Conservation (phyloP, 2,329 filamentous ascomycete genomes). For the Parastagonospora nodorum region DNA sequence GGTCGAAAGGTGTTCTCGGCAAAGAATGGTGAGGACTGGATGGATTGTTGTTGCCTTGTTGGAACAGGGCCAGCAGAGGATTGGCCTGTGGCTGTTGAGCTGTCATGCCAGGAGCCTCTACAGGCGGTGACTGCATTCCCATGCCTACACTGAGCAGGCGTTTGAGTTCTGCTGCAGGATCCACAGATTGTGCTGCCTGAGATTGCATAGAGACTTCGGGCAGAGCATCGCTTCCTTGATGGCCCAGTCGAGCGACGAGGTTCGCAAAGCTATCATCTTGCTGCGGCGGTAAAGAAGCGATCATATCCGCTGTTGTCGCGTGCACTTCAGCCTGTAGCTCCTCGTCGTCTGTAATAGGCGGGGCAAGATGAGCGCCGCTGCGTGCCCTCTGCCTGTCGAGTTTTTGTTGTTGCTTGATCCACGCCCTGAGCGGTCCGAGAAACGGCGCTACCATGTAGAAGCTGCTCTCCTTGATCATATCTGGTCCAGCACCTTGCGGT, state of each 20-base stretch:
- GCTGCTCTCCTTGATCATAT: constrained; percentile 73
- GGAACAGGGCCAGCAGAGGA: constrained; percentile 62
- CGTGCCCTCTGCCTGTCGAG: constrained; percentile 61
- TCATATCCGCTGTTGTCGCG: constrained; percentile 29
- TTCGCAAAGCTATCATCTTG: constrained; percentile 33
- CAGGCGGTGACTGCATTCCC: constrained; percentile 43
- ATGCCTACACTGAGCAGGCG: constrained; percentile 52
- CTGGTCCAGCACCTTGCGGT: constrained; percentile 59
- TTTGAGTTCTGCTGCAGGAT: constrained; percentile 60
- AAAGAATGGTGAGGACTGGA: constrained; percentile 13
- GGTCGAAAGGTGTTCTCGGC: constrained; percentile 59
- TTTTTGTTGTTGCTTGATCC: constrained; percentile 85
- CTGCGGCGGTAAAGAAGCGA: constrained; percentile 5
- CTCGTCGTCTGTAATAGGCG: constrained; percentile 36
- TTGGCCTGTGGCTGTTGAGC: constrained; percentile 42
- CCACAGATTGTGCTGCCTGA: constrained; percentile 34
- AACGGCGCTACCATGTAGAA: constrained; percentile 99
- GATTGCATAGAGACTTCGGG: constrained; percentile 37
- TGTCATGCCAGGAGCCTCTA: constrained; percentile 37
- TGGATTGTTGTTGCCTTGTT: constrained; percentile 29
- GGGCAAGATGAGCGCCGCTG: constrained; percentile 20
- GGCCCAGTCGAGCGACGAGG: constrained; percentile 37
- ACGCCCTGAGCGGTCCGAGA: constrained; percentile 81
- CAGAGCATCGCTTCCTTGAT: constrained; percentile 29
- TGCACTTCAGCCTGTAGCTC: constrained; percentile 28